Conservation (phyloP, 176 grass and related monocot genomes). For the Musa schizocarpa region DNA sequence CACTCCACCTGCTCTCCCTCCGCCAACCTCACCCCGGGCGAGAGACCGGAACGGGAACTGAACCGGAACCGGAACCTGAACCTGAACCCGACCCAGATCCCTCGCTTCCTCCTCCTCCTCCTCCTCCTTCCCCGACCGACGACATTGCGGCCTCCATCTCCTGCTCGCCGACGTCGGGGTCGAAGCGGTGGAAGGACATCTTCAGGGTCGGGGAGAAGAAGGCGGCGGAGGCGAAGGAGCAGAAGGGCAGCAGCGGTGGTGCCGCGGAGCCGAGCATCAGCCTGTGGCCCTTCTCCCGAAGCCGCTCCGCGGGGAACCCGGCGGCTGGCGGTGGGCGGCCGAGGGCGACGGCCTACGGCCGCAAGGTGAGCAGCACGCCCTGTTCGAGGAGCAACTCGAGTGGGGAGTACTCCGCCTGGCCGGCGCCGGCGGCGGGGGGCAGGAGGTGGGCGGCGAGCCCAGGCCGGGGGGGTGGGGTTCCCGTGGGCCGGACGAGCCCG, state of each 20-base stretch:
- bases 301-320: conserved; percentile 57
- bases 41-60: background rate
- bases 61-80: conserved; percentile 12
- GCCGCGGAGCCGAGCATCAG: conserved; percentile 58
- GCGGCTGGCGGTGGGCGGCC: conserved; percentile 11
- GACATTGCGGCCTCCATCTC: conserved; percentile 3
- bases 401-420: conserved; percentile 30
- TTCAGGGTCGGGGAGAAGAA: conserved; percentile 49
- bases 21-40: background rate
- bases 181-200: conserved; percentile 78
- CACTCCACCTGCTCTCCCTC: conserved; percentile 22
- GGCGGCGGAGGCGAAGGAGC: conserved; percentile 24
- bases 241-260: conserved; percentile 10
- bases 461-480: conserved; percentile 37
- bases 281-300: conserved; percentile 78
- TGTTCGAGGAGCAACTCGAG: conserved; percentile 84
- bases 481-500: conserved; percentile 55
- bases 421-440: conserved; percentile 6
- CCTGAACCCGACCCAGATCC: background rate
- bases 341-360: conserved; percentile 4
- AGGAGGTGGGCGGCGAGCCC: conserved; percentile 56
- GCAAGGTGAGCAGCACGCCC: conserved; percentile 62
- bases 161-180: conserved; percentile 14
- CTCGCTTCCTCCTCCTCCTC: background rate
- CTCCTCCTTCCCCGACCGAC: background rate